phyloP scores from a whole-genome alignment of 2,329 filamentous ascomycete species.

The Nothophoma quercina region DNA sequence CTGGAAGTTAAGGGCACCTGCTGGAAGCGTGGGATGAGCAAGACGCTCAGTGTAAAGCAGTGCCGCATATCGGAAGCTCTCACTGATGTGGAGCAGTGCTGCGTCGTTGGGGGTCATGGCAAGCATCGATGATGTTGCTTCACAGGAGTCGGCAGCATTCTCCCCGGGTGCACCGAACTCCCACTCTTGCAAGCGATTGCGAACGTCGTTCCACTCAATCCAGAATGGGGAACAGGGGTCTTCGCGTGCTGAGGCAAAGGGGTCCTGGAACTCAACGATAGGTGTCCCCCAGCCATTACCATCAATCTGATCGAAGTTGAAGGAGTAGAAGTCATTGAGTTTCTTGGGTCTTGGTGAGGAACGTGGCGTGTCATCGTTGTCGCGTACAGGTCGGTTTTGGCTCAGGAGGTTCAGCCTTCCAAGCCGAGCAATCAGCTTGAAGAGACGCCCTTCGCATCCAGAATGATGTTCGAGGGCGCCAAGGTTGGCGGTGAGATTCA shows the following conservation, averaged over 20 bases:
- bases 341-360: slow-evolving; percentile 45
- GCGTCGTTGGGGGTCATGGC: slow-evolving; percentile 63
- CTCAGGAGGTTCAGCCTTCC: slow-evolving; percentile 85
- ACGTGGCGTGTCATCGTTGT: slow-evolving; percentile 43
- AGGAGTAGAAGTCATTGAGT: slow-evolving; percentile 59
- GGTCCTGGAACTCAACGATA: slow-evolving; percentile 56
- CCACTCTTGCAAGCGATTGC: slow-evolving; percentile 80
- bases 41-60: slow-evolving; percentile 90
- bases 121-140: slow-evolving; percentile 33
- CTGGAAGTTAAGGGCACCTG: slow-evolving; percentile 79
- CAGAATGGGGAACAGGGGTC: slow-evolving; percentile 72
- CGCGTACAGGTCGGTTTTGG: slow-evolving; percentile 64
- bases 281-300: slow-evolving; percentile 71
- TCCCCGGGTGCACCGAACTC: slow-evolving; percentile 63
- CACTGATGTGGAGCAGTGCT: slow-evolving; percentile 82
- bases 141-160: slow-evolving; percentile 33
- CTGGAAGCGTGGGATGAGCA: slow-evolving; percentile 76
- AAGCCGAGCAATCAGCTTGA: slow-evolving; percentile 84
- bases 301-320: slow-evolving; percentile 68
- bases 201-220: slow-evolving; percentile 84
- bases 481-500: slow-evolving; percentile 69
- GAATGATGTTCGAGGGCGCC: slow-evolving; percentile 84
- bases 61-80: slow-evolving; percentile 88
- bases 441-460: slow-evolving; percentile 85
- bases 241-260: slow-evolving; percentile 56